Evolutionary conservation across 768 basidiomycete species (phyloP).

Genomic region (Tulasnella sp.): DNA sequence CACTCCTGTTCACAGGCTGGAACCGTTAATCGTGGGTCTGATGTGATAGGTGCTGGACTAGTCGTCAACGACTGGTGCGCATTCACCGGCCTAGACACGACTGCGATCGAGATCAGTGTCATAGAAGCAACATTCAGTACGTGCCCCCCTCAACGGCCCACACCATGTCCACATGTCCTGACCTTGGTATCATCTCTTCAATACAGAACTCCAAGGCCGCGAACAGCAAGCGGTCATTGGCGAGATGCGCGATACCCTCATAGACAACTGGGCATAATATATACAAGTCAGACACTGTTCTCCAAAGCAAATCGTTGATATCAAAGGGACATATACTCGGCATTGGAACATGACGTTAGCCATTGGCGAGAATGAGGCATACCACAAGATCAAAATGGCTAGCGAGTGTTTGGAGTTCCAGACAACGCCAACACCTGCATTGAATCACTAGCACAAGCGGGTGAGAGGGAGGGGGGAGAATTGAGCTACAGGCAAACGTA

Average conservation of each 20-base stretch:
- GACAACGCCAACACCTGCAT: too few species aligned
- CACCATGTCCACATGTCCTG: not conserved
- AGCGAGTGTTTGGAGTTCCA: too few species aligned
- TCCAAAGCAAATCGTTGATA: not conserved
- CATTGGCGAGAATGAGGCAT: not conserved
- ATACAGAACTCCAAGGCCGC: constrained; percentile 72
- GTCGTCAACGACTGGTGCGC: constrained; percentile 99
- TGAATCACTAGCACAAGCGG: too few species aligned
- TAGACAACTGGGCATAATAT: constrained; percentile 76
- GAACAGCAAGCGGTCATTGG: constrained; percentile 71
- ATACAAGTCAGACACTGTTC: not conserved
- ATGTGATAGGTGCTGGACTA: constrained; percentile 92
- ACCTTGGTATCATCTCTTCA: not conserved
- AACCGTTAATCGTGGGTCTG: constrained; percentile 96
- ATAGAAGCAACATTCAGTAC: constrained; percentile 95
- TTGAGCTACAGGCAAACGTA: too few species aligned
- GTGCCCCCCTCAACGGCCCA: constrained; percentile 27
- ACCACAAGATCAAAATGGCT: too few species aligned
- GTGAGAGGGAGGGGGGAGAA: too few species aligned
- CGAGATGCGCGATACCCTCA: constrained; percentile 83
- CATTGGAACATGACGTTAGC: not conserved
- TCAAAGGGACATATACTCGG: not conserved
- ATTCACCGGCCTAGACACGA: constrained; percentile 97
- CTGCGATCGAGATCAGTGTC: constrained; percentile 97
- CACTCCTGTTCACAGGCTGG: constrained; percentile 59